phyloP scores from a whole-genome alignment of 768 basidiomycete genomes.

The Boletus huronensis region DNA sequence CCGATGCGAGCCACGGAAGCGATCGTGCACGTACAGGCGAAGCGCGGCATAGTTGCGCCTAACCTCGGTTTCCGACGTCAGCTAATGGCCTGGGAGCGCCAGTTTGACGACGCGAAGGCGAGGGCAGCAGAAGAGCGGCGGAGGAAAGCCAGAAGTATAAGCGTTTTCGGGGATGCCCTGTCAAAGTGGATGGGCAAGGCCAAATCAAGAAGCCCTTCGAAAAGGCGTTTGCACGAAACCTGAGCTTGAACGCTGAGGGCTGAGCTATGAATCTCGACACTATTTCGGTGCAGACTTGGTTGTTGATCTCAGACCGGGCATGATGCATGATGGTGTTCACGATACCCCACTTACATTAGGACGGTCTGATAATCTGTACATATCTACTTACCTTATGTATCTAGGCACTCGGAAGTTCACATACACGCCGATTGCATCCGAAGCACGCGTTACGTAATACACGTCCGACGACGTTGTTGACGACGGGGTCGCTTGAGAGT shows the following conservation, averaged over 20 bases:
- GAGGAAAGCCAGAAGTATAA: conserved; percentile 5
- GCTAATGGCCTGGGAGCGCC: conserved; percentile 38
- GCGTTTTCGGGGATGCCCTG: conserved; percentile 4
- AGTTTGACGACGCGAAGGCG: conserved; percentile 27
- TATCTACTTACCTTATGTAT: not conserved
- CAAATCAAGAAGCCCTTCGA: not conserved
- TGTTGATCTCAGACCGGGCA: not conserved
- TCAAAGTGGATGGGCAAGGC: conserved; percentile 18
- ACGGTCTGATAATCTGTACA: not conserved
- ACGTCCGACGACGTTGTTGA: not conserved
- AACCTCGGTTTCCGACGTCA: conserved; percentile 68
- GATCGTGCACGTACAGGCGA: conserved; percentile 50
- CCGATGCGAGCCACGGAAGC: conserved; percentile 52
- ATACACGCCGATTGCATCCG: not conserved
- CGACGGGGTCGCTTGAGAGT: not conserved
- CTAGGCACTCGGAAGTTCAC: not conserved
- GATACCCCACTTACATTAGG: not conserved
- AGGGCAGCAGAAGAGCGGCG: conserved; percentile 17
- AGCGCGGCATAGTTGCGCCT: conserved; percentile 59
- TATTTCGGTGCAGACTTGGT: not conserved
- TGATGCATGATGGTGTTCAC: not conserved
- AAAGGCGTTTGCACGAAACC: not conserved
- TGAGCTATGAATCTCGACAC: not conserved
- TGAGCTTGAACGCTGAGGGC: not conserved
- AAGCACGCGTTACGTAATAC: conserved; percentile 17